Conservation (phyloP, 129 eudicot species). For the Helianthus tuberosus region DNA sequence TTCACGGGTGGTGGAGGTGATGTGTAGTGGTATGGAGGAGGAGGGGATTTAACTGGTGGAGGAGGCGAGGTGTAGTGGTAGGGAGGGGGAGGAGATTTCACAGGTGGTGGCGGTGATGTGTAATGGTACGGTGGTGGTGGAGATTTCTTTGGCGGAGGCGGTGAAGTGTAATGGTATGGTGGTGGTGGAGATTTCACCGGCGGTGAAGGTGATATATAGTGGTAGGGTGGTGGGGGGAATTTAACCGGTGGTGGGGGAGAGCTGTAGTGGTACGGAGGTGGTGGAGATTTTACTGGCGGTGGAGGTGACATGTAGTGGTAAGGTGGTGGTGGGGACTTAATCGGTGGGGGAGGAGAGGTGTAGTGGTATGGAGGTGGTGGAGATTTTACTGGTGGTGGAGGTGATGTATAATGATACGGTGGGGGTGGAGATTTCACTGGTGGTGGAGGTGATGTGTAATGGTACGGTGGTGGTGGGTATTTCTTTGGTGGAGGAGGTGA, state of each 20-base stretch:
- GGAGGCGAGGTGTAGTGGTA: conserved; percentile 32
- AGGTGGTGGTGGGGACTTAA: conserved; percentile 31
- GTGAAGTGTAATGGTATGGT: conserved; percentile 31
- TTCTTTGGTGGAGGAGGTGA: conserved; percentile 23
- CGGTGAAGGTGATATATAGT: conserved; percentile 23
- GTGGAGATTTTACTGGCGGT: conserved; percentile 18
- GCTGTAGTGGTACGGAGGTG: conserved; percentile 30
- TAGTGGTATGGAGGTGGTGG: conserved; percentile 21
- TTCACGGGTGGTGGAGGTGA: conserved; percentile 26
- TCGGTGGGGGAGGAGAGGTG: conserved; percentile 9
- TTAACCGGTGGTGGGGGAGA: conserved; percentile 24
- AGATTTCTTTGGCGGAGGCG: conserved; percentile 12
- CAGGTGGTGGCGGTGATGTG: conserved; percentile 14
- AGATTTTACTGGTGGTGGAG: conserved; percentile 12
- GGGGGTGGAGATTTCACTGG: conserved; percentile 8
- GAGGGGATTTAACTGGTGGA: conserved; percentile 26
- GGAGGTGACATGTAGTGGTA: conserved; percentile 23
- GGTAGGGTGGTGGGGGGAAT: conserved; percentile 20
- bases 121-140: conserved; percentile 32
- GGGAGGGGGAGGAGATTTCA: conserved; percentile 11
- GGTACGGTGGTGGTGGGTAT: conserved; percentile 8
- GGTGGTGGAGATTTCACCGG: conserved; percentile 27
- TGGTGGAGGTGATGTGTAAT: conserved; percentile 26
- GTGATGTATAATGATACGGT: conserved; percentile 19
- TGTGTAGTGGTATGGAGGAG: conserved; percentile 23